Evolutionary conservation across 1,139 yeast species (phyloP), one percentile per base, ranked within the genome.

Genomic region (Pichia sp.): DNA sequence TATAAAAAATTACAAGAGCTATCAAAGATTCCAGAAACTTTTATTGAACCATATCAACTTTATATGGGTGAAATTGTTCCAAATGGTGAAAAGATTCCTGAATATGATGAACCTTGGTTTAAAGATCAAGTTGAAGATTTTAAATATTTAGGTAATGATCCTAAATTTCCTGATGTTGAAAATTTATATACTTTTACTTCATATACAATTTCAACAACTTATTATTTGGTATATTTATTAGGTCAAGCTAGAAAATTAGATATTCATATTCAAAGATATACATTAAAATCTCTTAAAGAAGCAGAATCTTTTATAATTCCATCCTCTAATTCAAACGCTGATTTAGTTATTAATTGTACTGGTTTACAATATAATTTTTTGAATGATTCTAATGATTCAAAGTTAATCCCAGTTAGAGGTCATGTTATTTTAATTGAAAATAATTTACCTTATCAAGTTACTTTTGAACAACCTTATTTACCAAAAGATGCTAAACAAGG

Each of bases 391-490:
- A 43, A 53, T 9, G 78, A 72, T 50, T 36, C 58, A 1, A 44
- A 54, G 5, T 62, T 62, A 28, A 66, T 51, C 43, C 73, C 74
- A 0, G 67, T 74, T 6, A 59, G 68, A 38, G 80, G 80, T 1
- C 80, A 75, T 51, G 69, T 70, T 1, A 42, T 72, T 20, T 60
- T 66, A 12, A 68, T 73, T 8, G 68, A 70, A 43, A 72, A 73
- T 51, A 61, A 56, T 39, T 55, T 58, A 33, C 59, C 68, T 11
- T 60, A 54, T 39, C 59, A 60, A 43, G 59, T 65, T 22, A 46
- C 60, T 26, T 55, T 61, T 16, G 70, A 71, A 9, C 62, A 63
- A 16, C 65, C 65, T 1, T 62, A 66, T 39, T 65, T 70, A 4
- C 65, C 57, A 1, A 55, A 55, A 25, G 47, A 36, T 29, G 48